These are phyloP conservation scores for Saxophila tyrrhenica DNA, from an alignment of 495 filamentous ascomycete species.

Conservation along the genomic window DNA sequence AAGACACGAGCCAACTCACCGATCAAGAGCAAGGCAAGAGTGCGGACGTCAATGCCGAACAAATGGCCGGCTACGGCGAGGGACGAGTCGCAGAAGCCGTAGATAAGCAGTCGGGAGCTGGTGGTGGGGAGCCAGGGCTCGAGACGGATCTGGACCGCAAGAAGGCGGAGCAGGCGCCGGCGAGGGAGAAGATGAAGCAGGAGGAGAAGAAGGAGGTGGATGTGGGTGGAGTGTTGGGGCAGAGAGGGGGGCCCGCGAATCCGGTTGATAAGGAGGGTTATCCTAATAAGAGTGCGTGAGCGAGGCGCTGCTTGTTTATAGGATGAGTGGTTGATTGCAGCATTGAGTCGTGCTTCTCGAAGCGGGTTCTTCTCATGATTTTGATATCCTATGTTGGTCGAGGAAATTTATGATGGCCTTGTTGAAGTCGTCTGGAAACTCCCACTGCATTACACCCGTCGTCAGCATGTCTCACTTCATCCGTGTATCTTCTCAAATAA, in stretches of 20 bases:
- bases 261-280: constrained; percentile 26
- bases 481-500: background rate
- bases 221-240: constrained; percentile 29
- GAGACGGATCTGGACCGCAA: constrained; percentile 33
- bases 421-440: constrained; percentile 21
- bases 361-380: background rate
- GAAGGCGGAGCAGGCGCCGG: constrained; percentile 32
- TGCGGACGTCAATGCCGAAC: constrained; percentile 30
- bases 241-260: constrained; percentile 32
- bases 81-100: constrained; percentile 29
- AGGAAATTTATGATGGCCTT: constrained; percentile 9
- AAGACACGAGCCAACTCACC: constrained; percentile 23
- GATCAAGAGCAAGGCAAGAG: constrained; percentile 28
- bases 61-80: constrained; percentile 31
- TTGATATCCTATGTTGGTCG: background rate
- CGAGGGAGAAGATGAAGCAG: constrained; percentile 25
- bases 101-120: constrained; percentile 15
- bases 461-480: too few species aligned
- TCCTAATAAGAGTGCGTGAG: constrained; percentile 14
- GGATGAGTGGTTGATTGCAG: too few species aligned
- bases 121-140: constrained; percentile 21
- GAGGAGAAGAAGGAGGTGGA: constrained; percentile 22
- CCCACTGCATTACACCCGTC: constrained; percentile 7
- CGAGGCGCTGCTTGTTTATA: too few species aligned
- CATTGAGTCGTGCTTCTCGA: too few species aligned